These are phyloP conservation scores for Xylaria nigripes DNA, from an alignment of 495 filamentous ascomycete genomes.

Conservation along the genomic window DNA sequence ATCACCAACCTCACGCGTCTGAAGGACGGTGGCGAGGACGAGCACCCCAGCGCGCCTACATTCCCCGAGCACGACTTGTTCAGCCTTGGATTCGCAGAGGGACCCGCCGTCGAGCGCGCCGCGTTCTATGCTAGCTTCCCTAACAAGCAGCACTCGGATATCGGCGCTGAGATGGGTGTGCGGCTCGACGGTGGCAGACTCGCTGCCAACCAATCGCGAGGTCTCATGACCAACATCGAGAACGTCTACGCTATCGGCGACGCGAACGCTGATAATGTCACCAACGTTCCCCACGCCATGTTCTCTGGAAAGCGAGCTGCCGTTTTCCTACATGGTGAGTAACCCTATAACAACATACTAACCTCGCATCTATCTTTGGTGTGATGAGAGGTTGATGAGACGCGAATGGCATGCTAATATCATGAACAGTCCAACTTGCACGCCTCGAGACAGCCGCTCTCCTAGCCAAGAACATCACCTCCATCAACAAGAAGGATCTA, in stretches of 20 bases:
- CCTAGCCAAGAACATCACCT: constrained; percentile 13
- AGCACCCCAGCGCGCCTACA: constrained; percentile 31
- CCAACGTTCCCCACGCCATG: constrained; percentile 54
- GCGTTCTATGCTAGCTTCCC: constrained; percentile 46
- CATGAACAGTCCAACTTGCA: constrained; percentile 21
- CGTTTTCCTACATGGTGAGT: constrained; percentile 48
- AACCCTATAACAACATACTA: too few species aligned
- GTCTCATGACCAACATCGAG: constrained; percentile 38
- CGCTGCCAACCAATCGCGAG: constrained; percentile 26
- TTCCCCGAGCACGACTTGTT: constrained; percentile 42
- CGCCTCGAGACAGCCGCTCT: constrained; percentile 16
- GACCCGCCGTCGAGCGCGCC: constrained; percentile 32
- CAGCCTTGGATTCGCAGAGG: constrained; percentile 44
- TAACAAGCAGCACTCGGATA: constrained; percentile 33
- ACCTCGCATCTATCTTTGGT: too few species aligned
- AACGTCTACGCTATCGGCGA: constrained; percentile 52
- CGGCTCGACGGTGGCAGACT: constrained; percentile 38
- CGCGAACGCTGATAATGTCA: constrained; percentile 48
- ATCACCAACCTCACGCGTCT: constrained; percentile 42
- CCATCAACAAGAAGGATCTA: constrained; percentile 8
- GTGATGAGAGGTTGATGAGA: too few species aligned
- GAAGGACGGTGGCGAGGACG: constrained; percentile 29
- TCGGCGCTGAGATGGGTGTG: constrained; percentile 36
- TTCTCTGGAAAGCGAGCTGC: constrained; percentile 49
- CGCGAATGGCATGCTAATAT: constrained; percentile 5